A percentile compares a stretch with the other conserved stretches of the same genome.
Evolutionary conservation across 139 green algal species (phyloP).

Genomic region (Micractinium sp.): DNA sequence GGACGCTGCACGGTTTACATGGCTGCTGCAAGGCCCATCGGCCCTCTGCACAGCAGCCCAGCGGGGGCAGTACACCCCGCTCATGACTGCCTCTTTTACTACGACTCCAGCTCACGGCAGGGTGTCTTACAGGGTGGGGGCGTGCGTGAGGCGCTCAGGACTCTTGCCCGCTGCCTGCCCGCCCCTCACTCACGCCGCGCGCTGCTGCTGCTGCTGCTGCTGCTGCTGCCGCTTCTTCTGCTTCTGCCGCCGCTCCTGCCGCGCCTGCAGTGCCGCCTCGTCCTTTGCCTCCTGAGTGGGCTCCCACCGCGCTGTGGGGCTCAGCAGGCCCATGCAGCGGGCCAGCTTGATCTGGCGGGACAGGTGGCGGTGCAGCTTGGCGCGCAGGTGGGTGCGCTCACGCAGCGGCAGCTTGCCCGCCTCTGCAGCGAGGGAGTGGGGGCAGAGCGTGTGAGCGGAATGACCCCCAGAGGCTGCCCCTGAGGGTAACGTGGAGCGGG

Average conservation of each 20-base stretch:
- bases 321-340: constrained; percentile 18
- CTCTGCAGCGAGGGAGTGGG: constrained; percentile 8
- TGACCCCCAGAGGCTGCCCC: neutral
- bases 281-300: neutral
- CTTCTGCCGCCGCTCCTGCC: neutral
- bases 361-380: constrained; percentile 47
- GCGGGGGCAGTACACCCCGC: no score
- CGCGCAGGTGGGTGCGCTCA: constrained; percentile 26
- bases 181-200: neutral
- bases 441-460: neutral
- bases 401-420: constrained; percentile 39
- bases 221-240: neutral
- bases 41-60: no score
- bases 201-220: neutral
- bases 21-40: no score
- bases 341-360: constrained; percentile 41
- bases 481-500: no score
- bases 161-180: neutral
- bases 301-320: constrained; percentile 2
- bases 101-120: no score
- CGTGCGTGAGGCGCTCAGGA: no score
- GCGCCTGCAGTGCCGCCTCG: neutral
- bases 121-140: no score
- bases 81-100: no score
- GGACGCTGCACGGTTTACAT: no score